Base-by-base conservation (phyloP, 768 basidiomycete species). In the Suillus tomentosus region DNA sequence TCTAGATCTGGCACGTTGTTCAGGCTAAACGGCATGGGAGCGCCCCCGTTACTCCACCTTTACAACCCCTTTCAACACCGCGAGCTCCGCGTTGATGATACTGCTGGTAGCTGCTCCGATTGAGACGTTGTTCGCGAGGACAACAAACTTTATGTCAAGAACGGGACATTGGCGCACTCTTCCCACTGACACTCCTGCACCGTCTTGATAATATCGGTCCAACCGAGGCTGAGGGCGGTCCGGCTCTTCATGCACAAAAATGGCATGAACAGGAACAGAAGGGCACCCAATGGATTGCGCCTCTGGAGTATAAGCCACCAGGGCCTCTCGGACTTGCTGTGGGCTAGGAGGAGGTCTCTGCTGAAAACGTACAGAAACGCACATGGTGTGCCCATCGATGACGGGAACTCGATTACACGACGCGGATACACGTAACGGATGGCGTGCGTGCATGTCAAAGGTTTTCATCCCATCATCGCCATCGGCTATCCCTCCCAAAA, bases 21-120 rank as follows among this genome's bases (percentile, higher is more conserved):
- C n/a, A 37, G n/a, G 53, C 9, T 34, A 8, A 34, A 17, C 15
- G 31, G 10, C 6, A 22, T 37, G 55, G 8, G 56, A 9, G 37
- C 3, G 15, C 24, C 57, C 24, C 24, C 17, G 14, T 58, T 19
- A 58, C 40, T 58, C 57, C 39, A 58, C 39, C 53, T 64, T 62
- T n/a, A 83, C 64, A 55, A 87, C 65, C 17, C 90, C 91, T 78
- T 89, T 94, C 48, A 90, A 74, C 7, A 95, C 85, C n/a, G 95
- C 95, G n/a, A 91, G 78, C 80, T 98, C 95, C 3, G 96, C 96
- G 73, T 99, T 99, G 71, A 99, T 96, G 73, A 99, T 92, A 68
- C 91, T 94, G 67, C 92, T 95, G 57, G 97, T 99, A 59, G 97
- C 96, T 24, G 97, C 96, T 9, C 97, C 96, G 68, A 98, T 92